Base-by-base conservation (phyloP, 805 yeast species). In the Hanseniaspora guilliermondii region DNA sequence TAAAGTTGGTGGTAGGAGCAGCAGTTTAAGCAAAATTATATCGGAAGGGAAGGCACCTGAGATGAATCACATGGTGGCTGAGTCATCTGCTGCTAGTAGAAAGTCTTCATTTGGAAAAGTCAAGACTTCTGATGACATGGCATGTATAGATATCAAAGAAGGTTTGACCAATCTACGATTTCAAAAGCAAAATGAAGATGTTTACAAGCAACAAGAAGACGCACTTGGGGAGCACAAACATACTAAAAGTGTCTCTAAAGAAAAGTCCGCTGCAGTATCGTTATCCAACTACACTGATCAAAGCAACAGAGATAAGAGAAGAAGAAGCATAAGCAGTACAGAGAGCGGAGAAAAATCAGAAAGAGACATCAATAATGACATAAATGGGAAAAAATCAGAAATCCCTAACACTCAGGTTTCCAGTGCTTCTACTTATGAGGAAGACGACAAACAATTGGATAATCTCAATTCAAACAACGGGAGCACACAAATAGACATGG, bases 201-300 rank as follows among this genome's bases (percentile, higher is more conserved):
- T 16, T 16, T 21, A 27, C 7, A 44, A 30, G 6, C 37, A 42
- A n/a, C 16, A 42, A 2, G n/a, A 25, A 8, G n/a, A 32, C 4
- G 46, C 27, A 5, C 30, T 11, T 12, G 30, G 4, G 21, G 47
- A 44, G 2, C 9, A 12, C 9, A 30, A n/a, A 5, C 14, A 11
- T 19, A n/a, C 33, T 22, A 47, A 48, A 39, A 48, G 53, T 25
- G 7, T 38, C 3, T 39, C 53, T 19, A 16, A 48, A 27, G 53
- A 48, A 32, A 48, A 39, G 39, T 48, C 53, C 6, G 16, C 25
- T n/a, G 53, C 45, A 7, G 21, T 42, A 6, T 42, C 35, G n/a
- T 27, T 36, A 27, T 21, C 40, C 27, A 47, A 9, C 21, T 36
- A 33, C 27, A 25, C 30, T 4, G 25, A 25, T 16, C 39, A 27